Conservation (phyloP, 768 basidiomycete genomes). For the Tulasnella sp. region DNA sequence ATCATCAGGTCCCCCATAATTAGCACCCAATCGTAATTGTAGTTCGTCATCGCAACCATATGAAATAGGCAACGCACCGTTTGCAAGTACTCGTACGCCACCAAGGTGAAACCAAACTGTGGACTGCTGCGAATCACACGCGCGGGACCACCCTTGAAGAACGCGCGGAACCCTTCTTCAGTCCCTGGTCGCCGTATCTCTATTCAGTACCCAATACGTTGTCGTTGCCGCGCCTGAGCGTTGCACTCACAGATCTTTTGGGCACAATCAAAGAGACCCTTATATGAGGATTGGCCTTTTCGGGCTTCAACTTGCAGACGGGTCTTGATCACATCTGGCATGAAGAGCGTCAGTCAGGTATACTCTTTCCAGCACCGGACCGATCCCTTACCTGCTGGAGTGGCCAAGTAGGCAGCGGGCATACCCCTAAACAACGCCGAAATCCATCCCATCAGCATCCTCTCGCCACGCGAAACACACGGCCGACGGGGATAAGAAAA, state of each 20-base stretch:
- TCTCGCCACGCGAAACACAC: background rate
- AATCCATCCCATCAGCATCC: background rate
- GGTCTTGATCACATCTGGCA: constrained; percentile 91
- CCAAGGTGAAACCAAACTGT: constrained; percentile 89
- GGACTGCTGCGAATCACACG: constrained; percentile 82
- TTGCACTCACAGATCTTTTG: constrained; percentile 69
- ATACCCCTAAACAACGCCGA: constrained; percentile 60
- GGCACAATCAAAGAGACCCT: constrained; percentile 83
- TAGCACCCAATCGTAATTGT: background rate
- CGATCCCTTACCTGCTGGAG: constrained; percentile 62
- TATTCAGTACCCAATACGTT: background rate
- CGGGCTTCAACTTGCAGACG: constrained; percentile 88
- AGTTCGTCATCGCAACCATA: constrained; percentile 13
- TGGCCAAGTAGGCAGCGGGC: constrained; percentile 93
- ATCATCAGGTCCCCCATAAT: background rate
- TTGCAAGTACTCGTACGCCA: constrained; percentile 69
- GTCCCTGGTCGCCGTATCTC: constrained; percentile 44
- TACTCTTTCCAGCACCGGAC: background rate
- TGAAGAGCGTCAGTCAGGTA: constrained; percentile 5
- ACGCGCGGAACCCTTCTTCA: constrained; percentile 81
- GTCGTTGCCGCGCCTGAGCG: constrained; percentile 1
- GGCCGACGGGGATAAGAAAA: background rate
- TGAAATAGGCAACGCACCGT: constrained; percentile 38
- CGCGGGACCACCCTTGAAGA: constrained; percentile 89
- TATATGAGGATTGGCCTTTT: constrained; percentile 86